Percentiles rank a stretch among this genome's conserved stretches.
These are phyloP conservation scores for Zygoascus flipseniorum DNA, from an alignment of 805 yeast genomes.

Conservation along the genomic window DNA sequence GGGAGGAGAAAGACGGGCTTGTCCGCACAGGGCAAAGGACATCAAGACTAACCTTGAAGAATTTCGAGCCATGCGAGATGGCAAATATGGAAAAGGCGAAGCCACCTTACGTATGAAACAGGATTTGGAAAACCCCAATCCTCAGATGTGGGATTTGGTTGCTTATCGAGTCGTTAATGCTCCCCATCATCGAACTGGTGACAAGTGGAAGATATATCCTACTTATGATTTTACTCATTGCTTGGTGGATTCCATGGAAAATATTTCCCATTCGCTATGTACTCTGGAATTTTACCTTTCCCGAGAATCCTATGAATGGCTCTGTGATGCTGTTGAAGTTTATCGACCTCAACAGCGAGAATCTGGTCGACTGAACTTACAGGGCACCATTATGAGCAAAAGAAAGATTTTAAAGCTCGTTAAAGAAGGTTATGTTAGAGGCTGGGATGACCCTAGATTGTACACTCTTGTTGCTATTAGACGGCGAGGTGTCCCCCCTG, in stretches of 20 bases:
- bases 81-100: conserved; percentile 79
- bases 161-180: conserved; percentile 93
- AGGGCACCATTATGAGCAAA: conserved; percentile 91
- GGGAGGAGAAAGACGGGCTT: conserved; percentile 86
- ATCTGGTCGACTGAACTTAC: conserved; percentile 90
- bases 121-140: conserved; percentile 81
- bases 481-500: conserved; percentile 98
- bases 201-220: conserved; percentile 96
- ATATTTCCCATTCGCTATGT: conserved; percentile 91
- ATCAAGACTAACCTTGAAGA: conserved; percentile 68
- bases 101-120: conserved; percentile 97
- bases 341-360: conserved; percentile 99
- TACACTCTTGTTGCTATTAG: conserved; percentile 90
- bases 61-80: conserved; percentile 89
- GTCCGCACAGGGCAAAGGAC: conserved; percentile 63
- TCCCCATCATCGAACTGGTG: conserved; percentile 93
- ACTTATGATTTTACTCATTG: conserved; percentile 99
- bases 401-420: conserved; percentile 93
- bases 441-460: conserved; percentile 97
- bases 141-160: conserved; percentile 99
- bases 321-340: conserved; percentile 89
- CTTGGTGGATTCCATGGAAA: conserved; percentile 94
- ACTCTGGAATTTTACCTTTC: conserved; percentile 90
- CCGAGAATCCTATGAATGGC: conserved; percentile 96
- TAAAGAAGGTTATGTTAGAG: conserved; percentile 71